Evolutionary conservation across 345 rosid genomes (phyloP).

Genomic region (Moricandia moricandioides): DNA sequence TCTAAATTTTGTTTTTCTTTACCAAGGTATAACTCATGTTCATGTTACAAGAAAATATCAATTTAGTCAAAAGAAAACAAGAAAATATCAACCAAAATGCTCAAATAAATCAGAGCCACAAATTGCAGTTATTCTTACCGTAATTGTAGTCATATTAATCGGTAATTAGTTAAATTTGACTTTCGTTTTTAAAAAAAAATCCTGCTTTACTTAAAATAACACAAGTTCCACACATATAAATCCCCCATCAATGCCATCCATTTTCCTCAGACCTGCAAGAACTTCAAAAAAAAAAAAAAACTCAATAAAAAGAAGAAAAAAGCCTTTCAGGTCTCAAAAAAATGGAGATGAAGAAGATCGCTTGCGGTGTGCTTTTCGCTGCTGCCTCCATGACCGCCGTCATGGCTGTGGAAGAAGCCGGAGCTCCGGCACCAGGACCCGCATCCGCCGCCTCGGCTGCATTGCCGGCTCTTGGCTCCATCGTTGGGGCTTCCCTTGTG

Average conservation of each 20-base stretch:
- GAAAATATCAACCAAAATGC: constrained; percentile 8
- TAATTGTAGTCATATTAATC: constrained; percentile 19
- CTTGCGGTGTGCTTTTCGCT: constrained; percentile 47
- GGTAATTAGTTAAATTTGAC: constrained; percentile 11
- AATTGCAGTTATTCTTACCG: not conserved
- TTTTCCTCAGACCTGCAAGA: constrained; percentile 41
- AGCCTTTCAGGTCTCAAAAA: constrained; percentile 39
- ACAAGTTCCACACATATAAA: constrained; percentile 17
- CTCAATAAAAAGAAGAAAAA: constrained; percentile 20
- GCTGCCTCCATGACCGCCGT: constrained; percentile 54
- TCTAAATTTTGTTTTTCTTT: not conserved
- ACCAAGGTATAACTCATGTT: not conserved
- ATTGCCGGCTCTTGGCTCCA: constrained; percentile 47
- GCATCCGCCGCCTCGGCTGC: constrained; percentile 31
- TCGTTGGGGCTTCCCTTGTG: constrained; percentile 43
- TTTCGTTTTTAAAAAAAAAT: not conserved
- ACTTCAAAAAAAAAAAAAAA: constrained; percentile 18
- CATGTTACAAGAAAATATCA: constrained; percentile 12
- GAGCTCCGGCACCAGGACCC: constrained; percentile 45
- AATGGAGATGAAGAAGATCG: constrained; percentile 69
- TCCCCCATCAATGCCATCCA: not conserved
- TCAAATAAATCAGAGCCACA: constrained; percentile 24
- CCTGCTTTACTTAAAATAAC: constrained; percentile 16
- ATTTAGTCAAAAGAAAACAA: too few relatives aligned
- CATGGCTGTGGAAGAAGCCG: constrained; percentile 41